Percentiles rank a stretch among this genome's conserved stretches.
Conservation (phyloP, 495 filamentous ascomycete species). For the Chaetomium tenue region DNA sequence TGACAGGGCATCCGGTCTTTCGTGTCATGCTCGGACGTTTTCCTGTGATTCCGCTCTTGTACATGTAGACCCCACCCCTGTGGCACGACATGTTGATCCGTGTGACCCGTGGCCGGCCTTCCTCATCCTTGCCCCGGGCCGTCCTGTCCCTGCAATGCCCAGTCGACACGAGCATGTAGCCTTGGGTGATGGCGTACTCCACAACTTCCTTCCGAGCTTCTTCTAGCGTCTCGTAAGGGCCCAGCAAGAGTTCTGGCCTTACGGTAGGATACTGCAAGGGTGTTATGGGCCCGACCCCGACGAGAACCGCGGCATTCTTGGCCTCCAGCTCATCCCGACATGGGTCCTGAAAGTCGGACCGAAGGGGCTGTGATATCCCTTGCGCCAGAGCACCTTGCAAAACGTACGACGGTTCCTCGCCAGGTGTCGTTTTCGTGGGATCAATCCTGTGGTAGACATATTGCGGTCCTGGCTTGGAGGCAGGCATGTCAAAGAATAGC, state of each 20-base stretch:
- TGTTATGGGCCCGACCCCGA: conserved; percentile 22
- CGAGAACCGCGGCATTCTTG: conserved; percentile 18
- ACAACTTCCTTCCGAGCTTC: conserved; percentile 20
- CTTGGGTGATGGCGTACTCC: conserved; percentile 34
- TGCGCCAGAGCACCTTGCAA: neutral
- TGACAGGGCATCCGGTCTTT: conserved; percentile 30
- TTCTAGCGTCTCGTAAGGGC: conserved; percentile 31
- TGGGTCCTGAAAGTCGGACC: neutral
- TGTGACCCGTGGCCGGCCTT: conserved; percentile 18
- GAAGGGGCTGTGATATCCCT: too few relatives aligned
- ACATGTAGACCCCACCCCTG: conserved; percentile 29
- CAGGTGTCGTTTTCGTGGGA: neutral
- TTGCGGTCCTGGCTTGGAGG: conserved; percentile 7
- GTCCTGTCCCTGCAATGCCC: conserved; percentile 26
- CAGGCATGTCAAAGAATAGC: conserved; percentile 23
- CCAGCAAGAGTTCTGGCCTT: conserved; percentile 29
- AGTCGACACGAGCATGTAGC: conserved; percentile 31
- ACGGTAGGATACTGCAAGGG: conserved; percentile 27
- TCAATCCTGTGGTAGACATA: conserved; percentile 1
- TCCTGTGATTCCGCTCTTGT: conserved; percentile 32
- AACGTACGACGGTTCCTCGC: neutral
- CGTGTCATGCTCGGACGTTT: conserved; percentile 30
- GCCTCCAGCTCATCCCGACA: neutral
- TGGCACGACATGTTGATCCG: conserved; percentile 36
- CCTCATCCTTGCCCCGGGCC: conserved; percentile 17